A percentile compares a stretch with the other conserved stretches of the same genome.
These are phyloP conservation scores for Pueraria montana DNA, from an alignment of 306 rosid genomes.

Conservation along the genomic window DNA sequence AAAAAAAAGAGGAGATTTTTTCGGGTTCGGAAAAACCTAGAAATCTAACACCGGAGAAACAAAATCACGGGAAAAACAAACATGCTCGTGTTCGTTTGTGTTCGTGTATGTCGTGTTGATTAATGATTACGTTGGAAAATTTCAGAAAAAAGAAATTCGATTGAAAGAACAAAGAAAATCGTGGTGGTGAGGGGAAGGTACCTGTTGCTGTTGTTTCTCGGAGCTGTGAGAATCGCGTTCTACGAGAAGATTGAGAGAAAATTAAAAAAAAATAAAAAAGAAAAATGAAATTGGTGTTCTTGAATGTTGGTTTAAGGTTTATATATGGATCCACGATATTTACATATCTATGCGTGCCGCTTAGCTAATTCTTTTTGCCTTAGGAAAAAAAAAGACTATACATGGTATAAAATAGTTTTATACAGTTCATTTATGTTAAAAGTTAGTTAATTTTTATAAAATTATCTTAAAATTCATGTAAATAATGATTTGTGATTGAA, in stretches of 20 bases:
- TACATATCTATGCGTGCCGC: too few relatives aligned
- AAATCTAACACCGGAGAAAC: background rate
- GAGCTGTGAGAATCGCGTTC: background rate
- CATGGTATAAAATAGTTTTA: too few relatives aligned
- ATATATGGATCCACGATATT: too few relatives aligned
- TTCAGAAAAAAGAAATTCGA: background rate
- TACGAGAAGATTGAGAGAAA: background rate
- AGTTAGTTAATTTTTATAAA: too few relatives aligned
- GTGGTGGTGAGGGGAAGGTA: slow-evolving; percentile 14
- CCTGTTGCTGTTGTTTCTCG: background rate
- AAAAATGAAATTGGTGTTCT: background rate
- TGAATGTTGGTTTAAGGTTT: background rate
- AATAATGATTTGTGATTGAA: too few relatives aligned
- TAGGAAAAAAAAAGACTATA: too few relatives aligned
- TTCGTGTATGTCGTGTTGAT: background rate
- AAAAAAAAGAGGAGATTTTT: background rate
- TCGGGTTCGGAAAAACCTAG: background rate
- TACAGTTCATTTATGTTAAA: too few relatives aligned
- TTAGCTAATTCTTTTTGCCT: too few relatives aligned
- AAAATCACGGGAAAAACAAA: background rate
- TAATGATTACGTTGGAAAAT: background rate
- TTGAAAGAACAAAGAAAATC: background rate
- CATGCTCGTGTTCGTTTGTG: background rate
- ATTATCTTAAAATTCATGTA: too few relatives aligned
- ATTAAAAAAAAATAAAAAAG: background rate